Evolutionary conservation across 805 yeast species (phyloP).

Genomic region (Candida takata): DNA sequence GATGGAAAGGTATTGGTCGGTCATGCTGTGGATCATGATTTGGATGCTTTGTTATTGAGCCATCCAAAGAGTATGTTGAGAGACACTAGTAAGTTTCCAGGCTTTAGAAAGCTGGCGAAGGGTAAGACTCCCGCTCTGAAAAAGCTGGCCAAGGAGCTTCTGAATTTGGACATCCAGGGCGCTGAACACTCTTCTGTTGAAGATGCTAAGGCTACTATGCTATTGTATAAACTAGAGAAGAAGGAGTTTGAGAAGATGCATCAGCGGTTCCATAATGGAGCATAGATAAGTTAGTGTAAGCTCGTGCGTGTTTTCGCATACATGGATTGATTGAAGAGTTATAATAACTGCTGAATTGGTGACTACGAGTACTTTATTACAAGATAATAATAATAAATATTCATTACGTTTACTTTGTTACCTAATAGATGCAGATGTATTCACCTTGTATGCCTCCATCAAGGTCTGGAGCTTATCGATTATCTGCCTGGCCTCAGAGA

Average conservation of each 20-base stretch:
- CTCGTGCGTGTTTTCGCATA: too few relatives aligned
- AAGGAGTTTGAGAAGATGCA: conserved; percentile 49
- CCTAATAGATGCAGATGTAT: conserved; percentile 17
- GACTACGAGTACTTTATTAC: too few relatives aligned
- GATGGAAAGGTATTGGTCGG: conserved; percentile 63
- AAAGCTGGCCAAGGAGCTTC: conserved; percentile 49
- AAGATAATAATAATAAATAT: background rate
- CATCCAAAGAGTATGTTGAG: conserved; percentile 60
- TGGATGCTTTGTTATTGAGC: conserved; percentile 56
- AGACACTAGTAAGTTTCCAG: conserved; percentile 64
- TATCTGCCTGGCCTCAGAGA: conserved; percentile 62
- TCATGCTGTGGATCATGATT: conserved; percentile 77
- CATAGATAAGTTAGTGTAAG: background rate
- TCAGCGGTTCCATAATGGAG: conserved; percentile 4
- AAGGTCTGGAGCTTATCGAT: conserved; percentile 61
- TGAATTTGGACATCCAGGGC: conserved; percentile 57
- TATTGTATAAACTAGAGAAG: conserved; percentile 58
- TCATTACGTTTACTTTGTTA: conserved; percentile 1
- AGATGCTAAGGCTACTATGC: conserved; percentile 86
- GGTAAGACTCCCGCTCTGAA: conserved; percentile 74
- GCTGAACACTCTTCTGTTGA: conserved; percentile 84
- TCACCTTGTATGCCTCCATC: conserved; percentile 45
- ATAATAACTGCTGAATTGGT: too few relatives aligned
- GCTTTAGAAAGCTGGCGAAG: conserved; percentile 50
- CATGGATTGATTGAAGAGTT: too few relatives aligned